A percentile compares a stretch with the other conserved stretches of the same genome.
Conservation (phyloP, 208 protist genomes). For the Strigomonas oncopelti region DNA sequence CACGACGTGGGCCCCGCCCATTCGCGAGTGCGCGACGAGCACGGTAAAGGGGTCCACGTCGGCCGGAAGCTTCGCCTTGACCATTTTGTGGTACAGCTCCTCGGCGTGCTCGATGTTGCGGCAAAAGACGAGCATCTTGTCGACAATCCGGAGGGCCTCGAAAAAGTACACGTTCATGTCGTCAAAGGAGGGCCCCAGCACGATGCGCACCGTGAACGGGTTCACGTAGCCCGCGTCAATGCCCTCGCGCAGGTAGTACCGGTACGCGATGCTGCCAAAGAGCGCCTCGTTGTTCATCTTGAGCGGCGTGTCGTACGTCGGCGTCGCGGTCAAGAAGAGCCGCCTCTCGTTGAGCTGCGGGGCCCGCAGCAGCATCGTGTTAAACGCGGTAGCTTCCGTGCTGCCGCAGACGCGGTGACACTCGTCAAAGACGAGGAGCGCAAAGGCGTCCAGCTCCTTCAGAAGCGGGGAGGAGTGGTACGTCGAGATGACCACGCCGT, state of each 20-base stretch:
- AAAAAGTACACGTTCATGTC: conserved; percentile 69
- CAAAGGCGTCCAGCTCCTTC: conserved; percentile 35
- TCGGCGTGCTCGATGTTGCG: conserved; percentile 55
- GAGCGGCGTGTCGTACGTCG: conserved; percentile 75
- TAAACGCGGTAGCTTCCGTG: conserved; percentile 52
- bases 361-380: conserved; percentile 55
- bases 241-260: conserved; percentile 78
- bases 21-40: conserved; percentile 64
- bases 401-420: conserved; percentile 81
- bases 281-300: conserved; percentile 61
- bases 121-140: conserved; percentile 81
- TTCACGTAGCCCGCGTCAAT: conserved; percentile 76
- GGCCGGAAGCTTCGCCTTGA: conserved; percentile 17
- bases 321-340: conserved; percentile 74
- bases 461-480: conserved; percentile 77
- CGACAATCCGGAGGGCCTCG: conserved; percentile 66
- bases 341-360: conserved; percentile 22
- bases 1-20: conserved; percentile 38
- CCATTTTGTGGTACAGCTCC: conserved; percentile 30
- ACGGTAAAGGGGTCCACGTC: conserved; percentile 50
- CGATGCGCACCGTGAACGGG: conserved; percentile 58
- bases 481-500: conserved; percentile 56
- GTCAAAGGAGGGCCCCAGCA: conserved; percentile 37
- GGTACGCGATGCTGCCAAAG: conserved; percentile 74
- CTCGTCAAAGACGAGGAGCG: conserved; percentile 71